Conservation (phyloP, 2,329 filamentous ascomycete species). For the Colletotrichum sansevieriae region DNA sequence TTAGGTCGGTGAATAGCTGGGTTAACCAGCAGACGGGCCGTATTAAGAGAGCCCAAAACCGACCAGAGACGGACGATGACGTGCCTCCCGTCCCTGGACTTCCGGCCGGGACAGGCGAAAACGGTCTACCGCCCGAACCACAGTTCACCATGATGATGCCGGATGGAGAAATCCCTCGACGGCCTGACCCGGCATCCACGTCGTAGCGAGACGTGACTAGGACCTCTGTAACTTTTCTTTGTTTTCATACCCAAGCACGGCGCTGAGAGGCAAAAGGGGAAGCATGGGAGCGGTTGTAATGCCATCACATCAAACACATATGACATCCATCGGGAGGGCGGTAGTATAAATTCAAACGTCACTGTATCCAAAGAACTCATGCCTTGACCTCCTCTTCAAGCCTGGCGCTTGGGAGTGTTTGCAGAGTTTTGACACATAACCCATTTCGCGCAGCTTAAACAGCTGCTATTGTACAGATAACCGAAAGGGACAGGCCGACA, state of each 20-base stretch:
- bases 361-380: constrained; percentile 17
- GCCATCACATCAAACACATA: constrained; percentile 19
- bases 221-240: constrained; percentile 36
- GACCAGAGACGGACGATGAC: constrained; percentile 48
- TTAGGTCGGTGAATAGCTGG: constrained; percentile 72
- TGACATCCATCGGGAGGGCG: constrained; percentile 14
- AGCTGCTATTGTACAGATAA: constrained; percentile 25
- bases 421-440: constrained; percentile 5
- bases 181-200: constrained; percentile 49
- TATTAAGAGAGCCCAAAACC: constrained; percentile 61
- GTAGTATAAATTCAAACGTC: constrained; percentile 21
- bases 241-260: constrained; percentile 40
- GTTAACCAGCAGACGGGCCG: constrained; percentile 73
- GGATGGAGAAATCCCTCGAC: constrained; percentile 61
- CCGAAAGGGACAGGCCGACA: not conserved
- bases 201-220: constrained; percentile 26
- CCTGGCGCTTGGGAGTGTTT: constrained; percentile 40
- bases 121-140: constrained; percentile 58
- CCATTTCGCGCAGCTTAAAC: too few species aligned
- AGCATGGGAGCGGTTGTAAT: constrained; percentile 27
- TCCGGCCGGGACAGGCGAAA: constrained; percentile 49
- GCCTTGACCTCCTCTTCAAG: constrained; percentile 38
- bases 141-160: constrained; percentile 65
- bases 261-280: constrained; percentile 15
- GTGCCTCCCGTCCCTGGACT: constrained; percentile 57